These are phyloP conservation scores for Chytridiales sp. DNA, from an alignment of 371 early-diverging fungal species.

Conservation along the genomic window DNA sequence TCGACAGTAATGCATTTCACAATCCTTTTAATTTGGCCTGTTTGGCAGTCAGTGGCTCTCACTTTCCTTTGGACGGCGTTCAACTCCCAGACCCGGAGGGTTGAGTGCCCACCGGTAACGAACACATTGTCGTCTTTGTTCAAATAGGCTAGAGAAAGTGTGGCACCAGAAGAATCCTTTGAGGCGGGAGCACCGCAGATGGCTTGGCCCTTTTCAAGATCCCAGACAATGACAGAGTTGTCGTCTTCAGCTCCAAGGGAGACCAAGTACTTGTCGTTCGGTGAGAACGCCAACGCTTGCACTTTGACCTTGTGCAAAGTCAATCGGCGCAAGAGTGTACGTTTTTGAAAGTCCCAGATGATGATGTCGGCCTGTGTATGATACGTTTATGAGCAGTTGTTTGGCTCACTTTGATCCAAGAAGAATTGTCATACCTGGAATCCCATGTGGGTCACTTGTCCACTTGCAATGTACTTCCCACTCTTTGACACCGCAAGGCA, in stretches of 20 bases:
- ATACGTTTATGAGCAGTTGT: not conserved
- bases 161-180: constrained; percentile 50
- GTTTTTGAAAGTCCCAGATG: constrained; percentile 54
- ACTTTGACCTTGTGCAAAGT: constrained; percentile 58
- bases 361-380: constrained; percentile 54
- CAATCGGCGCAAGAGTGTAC: constrained; percentile 37
- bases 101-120: constrained; percentile 53
- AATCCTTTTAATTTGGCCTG: constrained; percentile 59
- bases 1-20: constrained; percentile 53
- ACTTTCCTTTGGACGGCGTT: constrained; percentile 48
- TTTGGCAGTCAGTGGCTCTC: constrained; percentile 48
- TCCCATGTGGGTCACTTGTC: constrained; percentile 62
- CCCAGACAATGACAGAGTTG: constrained; percentile 57
- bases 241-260: constrained; percentile 58
- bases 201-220: constrained; percentile 46
- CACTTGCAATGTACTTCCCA: constrained; percentile 50
- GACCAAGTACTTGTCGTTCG: constrained; percentile 46
- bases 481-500: constrained; percentile 49
- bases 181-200: constrained; percentile 56
- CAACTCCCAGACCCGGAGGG: constrained; percentile 52
- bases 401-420: not conserved
- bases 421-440: constrained; percentile 47
- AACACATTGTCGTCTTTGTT: constrained; percentile 48
- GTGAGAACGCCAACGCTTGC: constrained; percentile 53
- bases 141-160: constrained; percentile 44